Evolutionary conservation across 768 basidiomycete species (phyloP).

Genomic region (Pholiota conissans): DNA sequence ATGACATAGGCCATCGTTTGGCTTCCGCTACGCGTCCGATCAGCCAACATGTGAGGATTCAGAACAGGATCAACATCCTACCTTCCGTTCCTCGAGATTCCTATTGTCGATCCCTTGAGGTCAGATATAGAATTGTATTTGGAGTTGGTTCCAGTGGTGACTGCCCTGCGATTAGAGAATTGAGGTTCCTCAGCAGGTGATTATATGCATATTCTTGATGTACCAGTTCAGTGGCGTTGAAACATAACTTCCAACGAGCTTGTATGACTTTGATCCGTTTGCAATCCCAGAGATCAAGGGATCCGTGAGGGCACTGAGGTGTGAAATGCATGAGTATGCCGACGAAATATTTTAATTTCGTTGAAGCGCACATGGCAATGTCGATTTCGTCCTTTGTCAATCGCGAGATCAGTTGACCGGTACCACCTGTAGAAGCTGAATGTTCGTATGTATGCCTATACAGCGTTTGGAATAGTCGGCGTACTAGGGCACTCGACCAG

Average conservation of each 20-base stretch:
- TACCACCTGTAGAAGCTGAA: conserved; percentile 60
- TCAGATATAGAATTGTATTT: conserved; percentile 70
- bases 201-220: conserved; percentile 11
- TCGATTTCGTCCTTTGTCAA: conserved; percentile 79
- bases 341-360: not conserved
- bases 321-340: too few relatives aligned
- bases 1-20: conserved; percentile 97
- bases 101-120: conserved; percentile 78
- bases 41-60: too few relatives aligned
- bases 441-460: not conserved
- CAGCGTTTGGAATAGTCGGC: conserved; percentile 8
- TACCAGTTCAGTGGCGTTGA: conserved; percentile 87
- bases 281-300: conserved; percentile 38
- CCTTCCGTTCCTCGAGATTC: conserved; percentile 90
- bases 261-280: conserved; percentile 85
- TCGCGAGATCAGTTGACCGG: conserved; percentile 79
- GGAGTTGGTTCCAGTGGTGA: conserved; percentile 82
- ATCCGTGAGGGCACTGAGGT: conserved; percentile 20
- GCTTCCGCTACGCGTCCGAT: conserved; percentile 59
- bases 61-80: too few relatives aligned
- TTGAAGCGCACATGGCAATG: conserved; percentile 67
- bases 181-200: not conserved
- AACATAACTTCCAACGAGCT: conserved; percentile 91
- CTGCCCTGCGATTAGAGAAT: conserved; percentile 59
- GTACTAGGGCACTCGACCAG: conserved; percentile 89